A percentile compares a stretch with the other conserved stretches of the same genome.
phyloP scores from a whole-genome alignment of 1,284 basidiomycete species.

The Boletus holoroseus region DNA sequence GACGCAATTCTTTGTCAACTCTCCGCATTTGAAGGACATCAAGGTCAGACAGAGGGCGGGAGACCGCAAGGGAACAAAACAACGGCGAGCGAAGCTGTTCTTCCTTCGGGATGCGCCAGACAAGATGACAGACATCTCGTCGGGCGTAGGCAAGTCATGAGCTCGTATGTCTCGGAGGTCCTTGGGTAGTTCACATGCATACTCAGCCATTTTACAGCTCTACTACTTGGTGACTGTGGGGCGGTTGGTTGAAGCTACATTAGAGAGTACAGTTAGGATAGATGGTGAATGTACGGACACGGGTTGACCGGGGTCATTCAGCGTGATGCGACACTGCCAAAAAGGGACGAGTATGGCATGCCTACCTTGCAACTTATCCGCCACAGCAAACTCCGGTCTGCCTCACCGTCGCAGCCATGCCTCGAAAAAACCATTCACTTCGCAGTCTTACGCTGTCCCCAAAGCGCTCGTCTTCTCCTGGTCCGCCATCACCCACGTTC shows the following conservation, averaged over 20 bases:
- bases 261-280: conserved; percentile 16
- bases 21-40: conserved; percentile 82
- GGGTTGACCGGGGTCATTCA: background rate
- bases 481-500: conserved; percentile 75
- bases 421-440: conserved; percentile 53
- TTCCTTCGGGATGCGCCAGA: conserved; percentile 73
- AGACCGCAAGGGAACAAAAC: conserved; percentile 47
- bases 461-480: conserved; percentile 47
- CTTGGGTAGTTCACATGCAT: background rate
- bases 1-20: conserved; percentile 81
- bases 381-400: conserved; percentile 9
- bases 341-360: conserved; percentile 9
- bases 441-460: conserved; percentile 49
- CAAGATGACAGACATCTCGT: conserved; percentile 75
- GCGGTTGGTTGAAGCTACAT: background rate
- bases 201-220: conserved; percentile 12
- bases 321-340: conserved; percentile 14
- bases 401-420: conserved; percentile 41
- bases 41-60: conserved; percentile 61
- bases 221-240: background rate
- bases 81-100: conserved; percentile 71
- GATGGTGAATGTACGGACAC: background rate
- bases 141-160: conserved; percentile 40
- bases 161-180: conserved; percentile 14
- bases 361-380: conserved; percentile 14